These are phyloP conservation scores for Fusarium abutilonis DNA, from an alignment of 2,329 filamentous ascomycete genomes.

Conservation along the genomic window DNA sequence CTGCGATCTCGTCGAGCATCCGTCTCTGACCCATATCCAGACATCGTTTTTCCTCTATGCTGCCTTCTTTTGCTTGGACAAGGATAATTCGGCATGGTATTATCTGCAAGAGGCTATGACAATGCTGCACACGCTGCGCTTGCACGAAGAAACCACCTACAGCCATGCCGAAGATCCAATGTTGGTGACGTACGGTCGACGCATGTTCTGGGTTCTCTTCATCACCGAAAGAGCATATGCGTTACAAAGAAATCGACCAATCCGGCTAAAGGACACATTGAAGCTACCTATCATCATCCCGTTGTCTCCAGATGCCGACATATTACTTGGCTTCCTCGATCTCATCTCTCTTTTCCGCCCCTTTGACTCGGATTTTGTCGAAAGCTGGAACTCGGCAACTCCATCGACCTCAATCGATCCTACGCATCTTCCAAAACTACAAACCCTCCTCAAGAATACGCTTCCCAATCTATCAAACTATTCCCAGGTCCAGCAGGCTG, in stretches of 20 bases:
- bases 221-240: conserved; percentile 49
- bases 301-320: conserved; percentile 36
- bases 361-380: conserved; percentile 45
- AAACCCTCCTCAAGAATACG: conserved; percentile 19
- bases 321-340: conserved; percentile 47
- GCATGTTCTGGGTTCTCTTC: conserved; percentile 48
- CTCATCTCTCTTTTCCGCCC: conserved; percentile 43
- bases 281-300: conserved; percentile 35
- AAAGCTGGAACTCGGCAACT: conserved; percentile 42
- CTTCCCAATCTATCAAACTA: conserved; percentile 22
- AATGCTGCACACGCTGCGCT: conserved; percentile 41
- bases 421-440: conserved; percentile 10
- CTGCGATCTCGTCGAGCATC: conserved; percentile 43
- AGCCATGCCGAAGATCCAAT: background rate
- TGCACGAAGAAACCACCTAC: conserved; percentile 47
- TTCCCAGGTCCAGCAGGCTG: conserved; percentile 38
- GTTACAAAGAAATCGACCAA: conserved; percentile 45
- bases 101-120: conserved; percentile 48
- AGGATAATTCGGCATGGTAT: conserved; percentile 50
- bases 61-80: conserved; percentile 45
- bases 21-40: conserved; percentile 43
- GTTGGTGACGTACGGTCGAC: conserved; percentile 34
- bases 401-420: conserved; percentile 4
- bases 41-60: conserved; percentile 50
- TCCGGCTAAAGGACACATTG: conserved; percentile 42